phyloP scores from a whole-genome alignment of 352 stramenopile genomes.

The Blastocystis sp. region DNA sequence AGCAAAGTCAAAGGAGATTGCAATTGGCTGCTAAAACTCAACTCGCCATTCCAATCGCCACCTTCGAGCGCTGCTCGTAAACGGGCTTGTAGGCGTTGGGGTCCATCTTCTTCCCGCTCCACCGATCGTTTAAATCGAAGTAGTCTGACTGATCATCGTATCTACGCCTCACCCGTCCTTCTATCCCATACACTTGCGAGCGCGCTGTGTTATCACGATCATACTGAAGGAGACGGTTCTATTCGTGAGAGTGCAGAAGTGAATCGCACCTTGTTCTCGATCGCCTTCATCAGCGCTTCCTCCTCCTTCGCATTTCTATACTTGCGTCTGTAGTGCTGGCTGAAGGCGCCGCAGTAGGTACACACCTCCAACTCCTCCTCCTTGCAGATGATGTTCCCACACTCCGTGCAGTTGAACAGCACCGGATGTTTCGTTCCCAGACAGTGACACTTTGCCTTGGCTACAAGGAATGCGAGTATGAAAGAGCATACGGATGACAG shows the following conservation, averaged over 20 bases:
- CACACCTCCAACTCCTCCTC: conserved; percentile 57
- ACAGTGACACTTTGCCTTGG: conserved; percentile 39
- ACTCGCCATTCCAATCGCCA: neutral
- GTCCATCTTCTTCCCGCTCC: conserved; percentile 26
- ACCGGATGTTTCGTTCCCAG: conserved; percentile 43
- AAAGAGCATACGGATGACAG: conserved; percentile 39
- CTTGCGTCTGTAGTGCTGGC: conserved; percentile 3
- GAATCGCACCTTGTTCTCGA: conserved; percentile 28
- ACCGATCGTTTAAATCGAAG: conserved; percentile 53
- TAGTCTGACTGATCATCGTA: conserved; percentile 61
- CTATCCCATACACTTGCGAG: conserved; percentile 41
- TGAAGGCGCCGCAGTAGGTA: conserved; percentile 56
- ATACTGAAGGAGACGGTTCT: conserved; percentile 50
- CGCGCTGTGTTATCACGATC: conserved; percentile 42
- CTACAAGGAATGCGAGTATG: neutral
- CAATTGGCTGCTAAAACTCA: conserved; percentile 41
- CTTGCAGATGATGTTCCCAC: conserved; percentile 57
- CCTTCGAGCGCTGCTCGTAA: conserved; percentile 43
- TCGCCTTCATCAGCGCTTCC: conserved; percentile 32
- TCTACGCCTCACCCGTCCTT: neutral
- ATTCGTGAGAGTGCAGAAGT: neutral
- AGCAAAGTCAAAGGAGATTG: conserved; percentile 59
- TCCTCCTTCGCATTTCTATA: neutral
- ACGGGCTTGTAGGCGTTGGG: conserved; percentile 36
- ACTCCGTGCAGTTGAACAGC: conserved; percentile 55